Conservation (phyloP, 306 rosid species). For the Pachyrhizus erosus region DNA sequence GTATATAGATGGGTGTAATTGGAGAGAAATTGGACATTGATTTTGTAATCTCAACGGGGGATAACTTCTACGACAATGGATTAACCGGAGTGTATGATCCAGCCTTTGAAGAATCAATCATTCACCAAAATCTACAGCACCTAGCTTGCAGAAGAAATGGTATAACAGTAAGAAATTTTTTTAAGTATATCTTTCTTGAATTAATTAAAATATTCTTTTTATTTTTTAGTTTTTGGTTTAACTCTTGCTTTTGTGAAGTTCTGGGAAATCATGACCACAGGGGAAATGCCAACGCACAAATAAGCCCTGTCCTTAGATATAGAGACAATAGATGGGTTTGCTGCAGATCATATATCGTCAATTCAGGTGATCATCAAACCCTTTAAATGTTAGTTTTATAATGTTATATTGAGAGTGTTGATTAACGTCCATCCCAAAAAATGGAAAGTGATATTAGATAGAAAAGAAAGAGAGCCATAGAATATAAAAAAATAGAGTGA, state of each 20-base stretch:
- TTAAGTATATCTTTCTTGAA: not conserved
- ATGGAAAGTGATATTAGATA: too few relatives aligned
- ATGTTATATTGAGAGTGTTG: too few relatives aligned
- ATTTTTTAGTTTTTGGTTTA: not conserved
- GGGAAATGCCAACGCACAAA: not conserved
- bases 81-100: not conserved
- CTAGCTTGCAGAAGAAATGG: not conserved
- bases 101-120: not conserved
- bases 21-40: not conserved
- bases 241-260: not conserved
- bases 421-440: too few relatives aligned
- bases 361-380: not conserved
- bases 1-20: not conserved
- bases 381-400: not conserved
- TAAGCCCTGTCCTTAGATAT: not conserved
- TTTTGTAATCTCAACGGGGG: not conserved
- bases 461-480: too few relatives aligned
- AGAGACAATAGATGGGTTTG: not conserved
- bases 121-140: not conserved
- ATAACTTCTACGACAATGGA: slow-evolving; percentile 7
- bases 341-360: not conserved
- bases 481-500: too few relatives aligned
- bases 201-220: not conserved
- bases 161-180: not conserved
- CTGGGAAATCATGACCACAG: not conserved